A percentile compares a stretch with the other conserved stretches of the same genome.
These are phyloP conservation scores for Fusarium armeniacum DNA, from an alignment of 2,329 filamentous ascomycete species.

Conservation along the genomic window DNA sequence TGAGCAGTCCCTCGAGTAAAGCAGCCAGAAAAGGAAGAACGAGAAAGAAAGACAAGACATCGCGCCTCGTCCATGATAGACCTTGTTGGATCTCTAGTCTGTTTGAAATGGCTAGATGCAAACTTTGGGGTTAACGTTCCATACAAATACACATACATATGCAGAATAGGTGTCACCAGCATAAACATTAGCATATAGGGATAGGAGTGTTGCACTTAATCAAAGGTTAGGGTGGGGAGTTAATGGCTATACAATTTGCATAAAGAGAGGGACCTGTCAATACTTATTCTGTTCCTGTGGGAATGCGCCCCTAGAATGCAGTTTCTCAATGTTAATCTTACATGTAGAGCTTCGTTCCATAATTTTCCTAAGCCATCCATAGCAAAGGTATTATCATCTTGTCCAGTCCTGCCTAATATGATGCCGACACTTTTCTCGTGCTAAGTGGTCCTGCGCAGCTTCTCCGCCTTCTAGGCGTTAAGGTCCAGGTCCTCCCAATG, in stretches of 20 bases:
- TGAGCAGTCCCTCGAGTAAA: conserved; percentile 2
- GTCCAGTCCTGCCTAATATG: conserved; percentile 27
- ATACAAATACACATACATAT: conserved; percentile 39
- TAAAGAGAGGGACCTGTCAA: conserved; percentile 34
- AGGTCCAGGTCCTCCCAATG: conserved; percentile 76
- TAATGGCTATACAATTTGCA: conserved; percentile 16
- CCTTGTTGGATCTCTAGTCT: conserved; percentile 42
- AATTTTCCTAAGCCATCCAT: conserved; percentile 11
- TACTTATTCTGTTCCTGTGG: conserved; percentile 25
- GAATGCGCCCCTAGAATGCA: conserved; percentile 33
- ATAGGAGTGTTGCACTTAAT: conserved; percentile 24
- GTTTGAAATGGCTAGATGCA: conserved; percentile 31
- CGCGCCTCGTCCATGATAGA: conserved; percentile 37
- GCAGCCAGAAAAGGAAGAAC: conserved; percentile 19
- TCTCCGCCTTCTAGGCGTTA: conserved; percentile 49
- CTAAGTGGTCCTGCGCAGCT: conserved; percentile 40
- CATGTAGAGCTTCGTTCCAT: conserved; percentile 34
- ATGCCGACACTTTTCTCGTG: conserved; percentile 39
- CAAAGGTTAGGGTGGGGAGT: conserved; percentile 11
- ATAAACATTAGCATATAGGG: conserved; percentile 30
- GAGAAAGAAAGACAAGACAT: conserved; percentile 15
- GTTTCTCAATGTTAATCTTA: conserved; percentile 38
- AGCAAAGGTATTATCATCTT: conserved; percentile 22
- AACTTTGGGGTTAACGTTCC: conserved; percentile 39
- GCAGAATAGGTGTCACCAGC: conserved; percentile 33